A percentile compares a stretch with the other conserved stretches of the same genome.
phyloP scores from a whole-genome alignment of 2,329 filamentous ascomycete species.

The Sporothrix sp. region DNA sequence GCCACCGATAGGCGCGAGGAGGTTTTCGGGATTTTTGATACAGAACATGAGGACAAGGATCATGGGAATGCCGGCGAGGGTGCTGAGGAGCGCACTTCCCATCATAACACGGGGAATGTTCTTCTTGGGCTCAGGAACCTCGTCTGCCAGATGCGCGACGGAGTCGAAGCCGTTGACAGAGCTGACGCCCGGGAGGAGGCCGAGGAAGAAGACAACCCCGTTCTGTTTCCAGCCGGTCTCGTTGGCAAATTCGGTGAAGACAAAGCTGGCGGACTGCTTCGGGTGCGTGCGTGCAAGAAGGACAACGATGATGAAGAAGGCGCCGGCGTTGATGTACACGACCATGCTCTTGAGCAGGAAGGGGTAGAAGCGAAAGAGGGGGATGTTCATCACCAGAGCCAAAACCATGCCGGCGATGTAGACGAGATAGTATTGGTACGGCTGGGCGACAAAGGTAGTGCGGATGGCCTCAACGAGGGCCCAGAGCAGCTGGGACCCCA shows the following conservation, averaged over 20 bases:
- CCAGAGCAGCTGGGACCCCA: slow-evolving; percentile 6
- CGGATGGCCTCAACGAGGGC: slow-evolving; percentile 6
- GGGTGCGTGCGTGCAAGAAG: neutral
- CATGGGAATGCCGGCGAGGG: neutral
- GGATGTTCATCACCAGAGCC: too few relatives aligned
- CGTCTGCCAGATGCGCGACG: slow-evolving; percentile 3
- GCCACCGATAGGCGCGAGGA: neutral
- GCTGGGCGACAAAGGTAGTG: too few relatives aligned
- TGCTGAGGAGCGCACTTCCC: neutral
- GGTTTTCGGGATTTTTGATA: neutral
- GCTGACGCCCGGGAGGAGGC: neutral
- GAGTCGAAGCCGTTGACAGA: slow-evolving; percentile 3
- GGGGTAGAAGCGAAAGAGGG: slow-evolving; percentile 2
- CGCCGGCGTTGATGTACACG: slow-evolving; percentile 3
- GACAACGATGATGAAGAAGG: neutral
- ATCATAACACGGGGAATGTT: slow-evolving; percentile 1
- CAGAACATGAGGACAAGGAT: slow-evolving; percentile 7
- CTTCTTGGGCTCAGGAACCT: too few relatives aligned
- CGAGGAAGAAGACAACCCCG: slow-evolving; percentile 6
- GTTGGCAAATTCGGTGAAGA: slow-evolving; percentile 6
- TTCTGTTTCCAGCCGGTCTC: slow-evolving; percentile 8
- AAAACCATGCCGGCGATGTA: too few relatives aligned
- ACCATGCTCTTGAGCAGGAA: slow-evolving; percentile 1
- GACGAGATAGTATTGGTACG: too few relatives aligned
- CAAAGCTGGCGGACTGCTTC: neutral